Percentiles rank a stretch among this genome's conserved stretches.
These are phyloP conservation scores for Globisporangium paddicum DNA, from an alignment of 352 stramenopile genomes.

Conservation along the genomic window DNA sequence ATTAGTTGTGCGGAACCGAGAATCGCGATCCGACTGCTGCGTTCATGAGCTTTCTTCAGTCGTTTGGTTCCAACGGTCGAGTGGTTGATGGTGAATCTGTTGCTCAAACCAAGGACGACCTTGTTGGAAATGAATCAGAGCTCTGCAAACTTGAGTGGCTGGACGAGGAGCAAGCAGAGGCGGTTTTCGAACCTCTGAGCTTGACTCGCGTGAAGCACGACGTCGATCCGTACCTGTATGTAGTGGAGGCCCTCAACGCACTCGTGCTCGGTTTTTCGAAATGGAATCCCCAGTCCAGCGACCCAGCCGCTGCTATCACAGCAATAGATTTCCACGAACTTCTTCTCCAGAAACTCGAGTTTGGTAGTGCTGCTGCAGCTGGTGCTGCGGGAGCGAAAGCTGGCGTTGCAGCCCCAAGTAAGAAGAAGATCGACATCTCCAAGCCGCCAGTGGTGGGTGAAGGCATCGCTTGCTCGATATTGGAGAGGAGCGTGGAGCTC, in stretches of 20 bases:
- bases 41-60: slow-evolving; percentile 32
- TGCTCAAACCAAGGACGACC: not conserved
- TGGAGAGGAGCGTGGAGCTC: slow-evolving; percentile 23
- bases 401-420: slow-evolving; percentile 19
- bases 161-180: slow-evolving; percentile 33
- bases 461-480: slow-evolving; percentile 21
- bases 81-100: not conserved
- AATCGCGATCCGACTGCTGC: slow-evolving; percentile 22
- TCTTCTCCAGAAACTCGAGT: slow-evolving; percentile 4
- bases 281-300: slow-evolving; percentile 21
- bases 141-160: slow-evolving; percentile 46
- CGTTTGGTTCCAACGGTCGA: not conserved
- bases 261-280: slow-evolving; percentile 28
- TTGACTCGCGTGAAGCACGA: slow-evolving; percentile 28
- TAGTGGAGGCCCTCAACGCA: slow-evolving; percentile 23
- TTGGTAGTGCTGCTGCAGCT: not conserved
- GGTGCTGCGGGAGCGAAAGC: slow-evolving; percentile 3
- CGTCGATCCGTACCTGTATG: slow-evolving; percentile 34
- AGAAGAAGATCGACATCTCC: slow-evolving; percentile 31
- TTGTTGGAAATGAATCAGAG: not conserved
- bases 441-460: slow-evolving; percentile 24
- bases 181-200: slow-evolving; percentile 20
- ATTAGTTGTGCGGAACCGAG: slow-evolving; percentile 29
- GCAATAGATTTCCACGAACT: slow-evolving; percentile 25
- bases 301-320: not conserved